phyloP scores from a whole-genome alignment of 768 basidiomycete genomes.

The Mycena capillaripes region DNA sequence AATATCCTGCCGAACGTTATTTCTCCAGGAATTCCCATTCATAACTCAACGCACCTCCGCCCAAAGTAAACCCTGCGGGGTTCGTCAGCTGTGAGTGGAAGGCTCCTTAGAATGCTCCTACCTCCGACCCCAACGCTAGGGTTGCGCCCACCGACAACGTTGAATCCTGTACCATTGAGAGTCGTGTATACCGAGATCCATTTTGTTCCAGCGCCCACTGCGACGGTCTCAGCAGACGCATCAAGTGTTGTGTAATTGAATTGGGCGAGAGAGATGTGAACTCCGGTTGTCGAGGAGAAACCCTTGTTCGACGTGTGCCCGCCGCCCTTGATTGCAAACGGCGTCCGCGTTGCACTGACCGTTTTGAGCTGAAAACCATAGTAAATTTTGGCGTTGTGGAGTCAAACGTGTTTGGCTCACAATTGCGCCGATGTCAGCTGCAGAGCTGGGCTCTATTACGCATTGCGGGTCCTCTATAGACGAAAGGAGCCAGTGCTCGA shows the following conservation, averaged over 20 bases:
- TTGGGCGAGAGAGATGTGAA: conserved; percentile 28
- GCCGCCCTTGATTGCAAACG: conserved; percentile 33
- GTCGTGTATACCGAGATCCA: conserved; percentile 27
- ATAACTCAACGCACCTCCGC: conserved; percentile 13
- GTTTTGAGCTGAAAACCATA: conserved; percentile 16
- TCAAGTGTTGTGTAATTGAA: conserved; percentile 23
- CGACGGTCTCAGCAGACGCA: background rate
- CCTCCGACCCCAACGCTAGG: conserved; percentile 27
- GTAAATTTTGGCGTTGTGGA: too few species aligned
- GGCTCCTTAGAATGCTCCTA: too few species aligned
- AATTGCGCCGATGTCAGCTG: conserved; percentile 4
- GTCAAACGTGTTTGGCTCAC: background rate
- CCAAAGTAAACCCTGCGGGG: conserved; percentile 29
- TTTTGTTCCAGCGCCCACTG: conserved; percentile 22
- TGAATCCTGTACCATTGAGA: conserved; percentile 26
- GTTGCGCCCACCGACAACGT: conserved; percentile 29
- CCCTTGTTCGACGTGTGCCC: conserved; percentile 30
- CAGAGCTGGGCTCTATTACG: conserved; percentile 19
- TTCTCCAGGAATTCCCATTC: background rate
- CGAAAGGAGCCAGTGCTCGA: conserved; percentile 28
- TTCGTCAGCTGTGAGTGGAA: too few species aligned
- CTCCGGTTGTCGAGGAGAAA: conserved; percentile 40
- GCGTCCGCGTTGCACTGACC: conserved; percentile 20
- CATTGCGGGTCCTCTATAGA: conserved; percentile 23
- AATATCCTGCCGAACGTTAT: conserved; percentile 19